Evolutionary conservation across 1,139 yeast genomes (phyloP).

Genomic region (Zygosaccharomyces sapae): DNA sequence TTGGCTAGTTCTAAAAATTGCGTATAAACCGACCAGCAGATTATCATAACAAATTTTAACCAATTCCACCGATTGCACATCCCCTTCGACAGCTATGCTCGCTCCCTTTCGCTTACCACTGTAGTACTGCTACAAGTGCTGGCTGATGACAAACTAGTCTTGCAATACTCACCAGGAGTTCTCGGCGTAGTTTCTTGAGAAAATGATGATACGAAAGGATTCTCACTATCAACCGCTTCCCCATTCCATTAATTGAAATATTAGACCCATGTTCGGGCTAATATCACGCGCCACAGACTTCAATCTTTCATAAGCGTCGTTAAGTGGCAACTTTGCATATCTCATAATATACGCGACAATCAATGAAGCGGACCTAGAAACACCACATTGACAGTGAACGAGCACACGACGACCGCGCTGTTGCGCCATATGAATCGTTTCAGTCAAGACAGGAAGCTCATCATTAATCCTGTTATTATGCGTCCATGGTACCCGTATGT

Average conservation of each 20-base stretch:
- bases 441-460: constrained; percentile 60
- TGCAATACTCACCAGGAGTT: constrained; percentile 16
- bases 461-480: constrained; percentile 66
- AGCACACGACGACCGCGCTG: constrained; percentile 48
- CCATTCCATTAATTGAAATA: constrained; percentile 87
- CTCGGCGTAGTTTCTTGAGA: constrained; percentile 18
- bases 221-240: constrained; percentile 23
- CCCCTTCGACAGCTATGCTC: neutral
- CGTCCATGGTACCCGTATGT: constrained; percentile 78
- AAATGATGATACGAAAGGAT: constrained; percentile 2
- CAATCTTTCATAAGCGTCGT: constrained; percentile 72
- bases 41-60: neutral
- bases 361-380: constrained; percentile 80
- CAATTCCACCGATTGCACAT: neutral
- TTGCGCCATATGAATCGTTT: constrained; percentile 43
- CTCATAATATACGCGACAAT: constrained; percentile 82
- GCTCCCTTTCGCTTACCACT: neutral
- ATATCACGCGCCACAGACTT: constrained; percentile 64
- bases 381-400: constrained; percentile 92
- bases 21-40: neutral
- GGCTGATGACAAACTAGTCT: constrained; percentile 9
- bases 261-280: constrained; percentile 87
- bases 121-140: neutral
- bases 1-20: no score
- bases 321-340: constrained; percentile 52